These are phyloP conservation scores for Sugiyamaella sp. DNA, from an alignment of 1,139 yeast genomes.

Conservation along the genomic window DNA sequence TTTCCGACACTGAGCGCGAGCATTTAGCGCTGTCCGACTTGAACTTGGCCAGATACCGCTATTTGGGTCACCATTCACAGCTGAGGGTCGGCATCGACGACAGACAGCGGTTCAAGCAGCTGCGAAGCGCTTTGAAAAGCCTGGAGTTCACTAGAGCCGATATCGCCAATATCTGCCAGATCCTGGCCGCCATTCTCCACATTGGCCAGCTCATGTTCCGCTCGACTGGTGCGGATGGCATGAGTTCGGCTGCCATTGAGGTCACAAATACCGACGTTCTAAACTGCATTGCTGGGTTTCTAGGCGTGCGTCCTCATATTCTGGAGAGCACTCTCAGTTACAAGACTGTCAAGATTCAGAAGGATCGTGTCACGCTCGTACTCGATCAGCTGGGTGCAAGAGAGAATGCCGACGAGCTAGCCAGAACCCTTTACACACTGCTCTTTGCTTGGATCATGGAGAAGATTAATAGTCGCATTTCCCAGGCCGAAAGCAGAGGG, in stretches of 20 bases:
- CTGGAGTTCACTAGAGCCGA: constrained; percentile 47
- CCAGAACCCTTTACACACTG: constrained; percentile 47
- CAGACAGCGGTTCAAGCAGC: constrained; percentile 41
- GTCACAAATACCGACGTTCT: constrained; percentile 44
- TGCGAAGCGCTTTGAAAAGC: constrained; percentile 43
- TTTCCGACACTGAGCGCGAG: constrained; percentile 44
- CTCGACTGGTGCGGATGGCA: constrained; percentile 42
- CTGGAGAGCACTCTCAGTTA: constrained; percentile 45
- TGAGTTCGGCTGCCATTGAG: constrained; percentile 44
- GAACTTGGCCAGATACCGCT: constrained; percentile 41
- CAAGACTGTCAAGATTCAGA: constrained; percentile 44
- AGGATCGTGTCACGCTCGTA: constrained; percentile 48
- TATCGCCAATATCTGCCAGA: constrained; percentile 48
- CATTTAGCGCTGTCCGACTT: constrained; percentile 43
- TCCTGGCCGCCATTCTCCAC: constrained; percentile 49
- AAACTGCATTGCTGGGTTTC: constrained; percentile 44
- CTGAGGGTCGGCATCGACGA: constrained; percentile 46
- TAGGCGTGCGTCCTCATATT: constrained; percentile 47
- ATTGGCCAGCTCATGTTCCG: constrained; percentile 47
- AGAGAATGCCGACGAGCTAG: constrained; percentile 48
- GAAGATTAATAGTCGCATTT: constrained; percentile 42
- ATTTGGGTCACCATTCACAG: constrained; percentile 48
- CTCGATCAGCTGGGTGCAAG: constrained; percentile 48
- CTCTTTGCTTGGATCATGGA: constrained; percentile 48
- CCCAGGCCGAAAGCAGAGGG: constrained; percentile 35